phyloP scores from a whole-genome alignment of 331 rosid genomes.

The Arachis monticola region DNA sequence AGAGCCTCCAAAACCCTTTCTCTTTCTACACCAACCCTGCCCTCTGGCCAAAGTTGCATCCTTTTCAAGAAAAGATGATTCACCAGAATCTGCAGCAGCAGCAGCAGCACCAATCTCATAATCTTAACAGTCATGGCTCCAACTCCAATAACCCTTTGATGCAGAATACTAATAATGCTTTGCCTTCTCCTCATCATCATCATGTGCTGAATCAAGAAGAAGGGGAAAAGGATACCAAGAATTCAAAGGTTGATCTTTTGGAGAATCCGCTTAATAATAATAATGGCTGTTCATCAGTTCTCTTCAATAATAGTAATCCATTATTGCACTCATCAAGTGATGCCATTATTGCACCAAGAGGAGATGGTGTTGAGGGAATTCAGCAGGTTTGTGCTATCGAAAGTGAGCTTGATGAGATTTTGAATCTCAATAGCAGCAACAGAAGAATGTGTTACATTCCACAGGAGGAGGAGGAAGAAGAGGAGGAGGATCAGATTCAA shows the following conservation, averaged over 20 bases:
- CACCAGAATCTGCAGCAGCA: conserved; percentile 38
- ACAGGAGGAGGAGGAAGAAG: not conserved
- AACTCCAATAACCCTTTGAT: conserved; percentile 30
- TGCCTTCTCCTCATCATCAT: conserved; percentile 25
- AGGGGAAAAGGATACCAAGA: conserved; percentile 23
- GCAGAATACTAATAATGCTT: conserved; percentile 22
- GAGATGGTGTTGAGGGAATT: conserved; percentile 38
- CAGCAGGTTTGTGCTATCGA: conserved; percentile 53
- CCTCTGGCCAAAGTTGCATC: conserved; percentile 70
- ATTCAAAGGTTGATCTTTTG: conserved; percentile 32
- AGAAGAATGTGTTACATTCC: conserved; percentile 45
- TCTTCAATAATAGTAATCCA: conserved; percentile 8
- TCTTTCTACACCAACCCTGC: conserved; percentile 68
- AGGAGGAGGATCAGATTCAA: not conserved
- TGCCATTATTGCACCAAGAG: conserved; percentile 34
- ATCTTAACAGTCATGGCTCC: conserved; percentile 32
- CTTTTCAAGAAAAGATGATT: conserved; percentile 60
- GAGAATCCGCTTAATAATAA: conserved; percentile 46
- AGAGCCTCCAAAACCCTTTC: conserved; percentile 74
- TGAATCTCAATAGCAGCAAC: conserved; percentile 36
- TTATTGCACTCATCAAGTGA: conserved; percentile 31
- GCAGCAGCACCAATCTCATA: conserved; percentile 12
- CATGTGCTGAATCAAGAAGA: conserved; percentile 33
- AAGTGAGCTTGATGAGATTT: conserved; percentile 62
- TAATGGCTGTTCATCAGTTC: conserved; percentile 23